phyloP scores from a whole-genome alignment of 1,139 yeast species.

The Taiozyma onychis region DNA sequence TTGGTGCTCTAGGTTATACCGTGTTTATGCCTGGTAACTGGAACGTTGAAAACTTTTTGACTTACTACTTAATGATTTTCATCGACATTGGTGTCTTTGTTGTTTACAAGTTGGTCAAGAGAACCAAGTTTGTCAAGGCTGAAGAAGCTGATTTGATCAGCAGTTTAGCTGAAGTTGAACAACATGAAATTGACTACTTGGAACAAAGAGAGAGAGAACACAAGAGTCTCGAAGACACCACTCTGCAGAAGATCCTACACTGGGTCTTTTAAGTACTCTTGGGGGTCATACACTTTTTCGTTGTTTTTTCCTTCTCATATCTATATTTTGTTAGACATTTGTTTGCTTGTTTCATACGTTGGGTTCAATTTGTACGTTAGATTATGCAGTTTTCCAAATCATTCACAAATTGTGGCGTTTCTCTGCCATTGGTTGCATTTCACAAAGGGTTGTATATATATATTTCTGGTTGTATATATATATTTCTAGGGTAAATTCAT shows the following conservation, averaged over 20 bases:
- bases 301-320: background rate
- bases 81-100: constrained; percentile 51
- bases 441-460: background rate
- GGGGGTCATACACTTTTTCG: background rate
- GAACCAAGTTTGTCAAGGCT: constrained; percentile 45
- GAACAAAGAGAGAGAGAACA: constrained; percentile 17
- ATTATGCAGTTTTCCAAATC: background rate
- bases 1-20: constrained; percentile 58
- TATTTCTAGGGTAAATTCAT: background rate
- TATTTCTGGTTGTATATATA: background rate
- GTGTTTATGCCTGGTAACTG: constrained; percentile 61
- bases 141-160: constrained; percentile 46
- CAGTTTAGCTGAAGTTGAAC: constrained; percentile 52
- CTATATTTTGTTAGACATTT: background rate
- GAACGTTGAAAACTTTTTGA: constrained; percentile 53
- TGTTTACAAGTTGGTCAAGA: constrained; percentile 47
- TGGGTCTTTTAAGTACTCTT: constrained; percentile 4
- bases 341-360: background rate
- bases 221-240: constrained; percentile 1
- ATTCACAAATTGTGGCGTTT: background rate
- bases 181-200: constrained; percentile 36
- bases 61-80: constrained; percentile 60
- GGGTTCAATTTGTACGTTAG: background rate
- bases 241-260: constrained; percentile 3
- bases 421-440: background rate